These are phyloP conservation scores for Fusarium sp. DNA, from an alignment of 2,329 filamentous ascomycete genomes.

Conservation along the genomic window DNA sequence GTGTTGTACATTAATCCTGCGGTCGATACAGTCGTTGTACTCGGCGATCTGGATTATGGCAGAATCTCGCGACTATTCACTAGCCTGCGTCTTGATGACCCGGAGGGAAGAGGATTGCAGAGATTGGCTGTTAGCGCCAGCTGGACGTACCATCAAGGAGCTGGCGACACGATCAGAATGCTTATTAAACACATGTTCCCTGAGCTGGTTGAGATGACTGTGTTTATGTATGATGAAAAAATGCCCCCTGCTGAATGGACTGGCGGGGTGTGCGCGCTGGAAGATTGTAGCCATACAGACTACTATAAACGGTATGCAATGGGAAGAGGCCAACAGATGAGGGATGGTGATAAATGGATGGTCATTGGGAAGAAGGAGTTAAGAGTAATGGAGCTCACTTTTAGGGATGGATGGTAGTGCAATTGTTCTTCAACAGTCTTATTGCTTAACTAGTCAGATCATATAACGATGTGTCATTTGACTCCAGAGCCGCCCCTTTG, in stretches of 20 bases:
- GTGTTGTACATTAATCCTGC: not conserved
- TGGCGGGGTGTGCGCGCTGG: not conserved
- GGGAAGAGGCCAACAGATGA: not conserved
- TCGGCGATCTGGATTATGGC: not conserved
- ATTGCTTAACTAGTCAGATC: no score
- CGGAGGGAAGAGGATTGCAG: not conserved
- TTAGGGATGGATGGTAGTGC: not conserved
- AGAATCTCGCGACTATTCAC: not conserved
- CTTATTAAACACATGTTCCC: not conserved
- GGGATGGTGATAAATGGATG: not conserved
- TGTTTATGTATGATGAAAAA: not conserved
- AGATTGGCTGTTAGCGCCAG: not conserved
- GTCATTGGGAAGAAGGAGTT: not conserved
- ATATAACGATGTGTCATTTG: no score
- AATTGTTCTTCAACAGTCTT: not conserved
- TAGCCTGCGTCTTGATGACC: not conserved
- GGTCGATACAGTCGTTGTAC: not conserved
- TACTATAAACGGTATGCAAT: not conserved
- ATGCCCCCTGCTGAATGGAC: not conserved
- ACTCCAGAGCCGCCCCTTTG: no score
- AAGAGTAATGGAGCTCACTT: not conserved
- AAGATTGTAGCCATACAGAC: not conserved
- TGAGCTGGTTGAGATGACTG: not conserved
- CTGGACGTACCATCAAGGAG: not conserved
- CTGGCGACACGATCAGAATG: not conserved